These are phyloP conservation scores for Tilletia indica DNA, from an alignment of 1,284 basidiomycete species.

Conservation along the genomic window DNA sequence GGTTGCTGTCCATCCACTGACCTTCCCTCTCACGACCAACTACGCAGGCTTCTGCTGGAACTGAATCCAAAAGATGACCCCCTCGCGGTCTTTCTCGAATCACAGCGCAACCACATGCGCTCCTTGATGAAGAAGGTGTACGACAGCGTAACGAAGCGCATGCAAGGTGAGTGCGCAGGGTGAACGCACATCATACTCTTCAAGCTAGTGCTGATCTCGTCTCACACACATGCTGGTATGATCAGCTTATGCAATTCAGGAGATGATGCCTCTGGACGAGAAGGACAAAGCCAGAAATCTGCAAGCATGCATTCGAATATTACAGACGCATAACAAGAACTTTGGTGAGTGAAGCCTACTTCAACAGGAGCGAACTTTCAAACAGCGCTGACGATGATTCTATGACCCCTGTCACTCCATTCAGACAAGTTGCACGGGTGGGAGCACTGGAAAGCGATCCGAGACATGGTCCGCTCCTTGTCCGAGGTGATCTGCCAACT, in stretches of 20 bases:
- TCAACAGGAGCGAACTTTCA: neutral
- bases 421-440: conserved; percentile 9
- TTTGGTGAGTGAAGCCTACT: neutral
- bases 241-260: conserved; percentile 13
- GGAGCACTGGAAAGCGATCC: conserved; percentile 70
- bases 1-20: neutral
- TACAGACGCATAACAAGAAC: neutral
- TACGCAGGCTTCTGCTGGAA: conserved; percentile 40
- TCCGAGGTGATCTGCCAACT: conserved; percentile 62
- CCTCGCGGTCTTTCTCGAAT: conserved; percentile 89
- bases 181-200: conserved; percentile 16
- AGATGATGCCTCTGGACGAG: conserved; percentile 15
- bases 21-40: neutral
- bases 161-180: conserved; percentile 62
- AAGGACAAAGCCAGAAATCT: conserved; percentile 15
- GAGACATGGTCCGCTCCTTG: conserved; percentile 63
- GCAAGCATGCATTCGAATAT: conserved; percentile 2
- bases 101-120: conserved; percentile 82
- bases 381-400: neutral
- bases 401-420: neutral
- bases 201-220: neutral
- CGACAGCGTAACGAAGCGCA: conserved; percentile 62
- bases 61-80: conserved; percentile 60
- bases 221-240: too few relatives aligned
- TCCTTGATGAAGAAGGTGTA: conserved; percentile 73